Conservation (phyloP, 2,329 filamentous ascomycete genomes). For the Beauveria asiatica region DNA sequence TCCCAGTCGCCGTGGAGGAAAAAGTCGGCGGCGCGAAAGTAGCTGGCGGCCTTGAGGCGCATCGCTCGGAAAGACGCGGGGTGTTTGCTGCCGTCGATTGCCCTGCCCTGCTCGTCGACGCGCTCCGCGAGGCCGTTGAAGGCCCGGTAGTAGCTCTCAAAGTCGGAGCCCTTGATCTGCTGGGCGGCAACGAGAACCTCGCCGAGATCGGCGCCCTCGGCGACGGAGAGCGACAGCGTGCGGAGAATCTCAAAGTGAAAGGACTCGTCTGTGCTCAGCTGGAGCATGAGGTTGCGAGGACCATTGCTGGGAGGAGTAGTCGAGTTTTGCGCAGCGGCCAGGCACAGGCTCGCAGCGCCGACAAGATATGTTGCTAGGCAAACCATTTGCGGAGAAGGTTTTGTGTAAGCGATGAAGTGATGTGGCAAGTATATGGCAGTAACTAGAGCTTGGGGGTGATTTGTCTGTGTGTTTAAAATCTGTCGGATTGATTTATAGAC, state of each 20-base stretch:
- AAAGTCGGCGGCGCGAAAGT: slow-evolving; percentile 34
- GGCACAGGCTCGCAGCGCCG: not conserved
- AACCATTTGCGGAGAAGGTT: not conserved
- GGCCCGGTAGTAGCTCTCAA: slow-evolving; percentile 17
- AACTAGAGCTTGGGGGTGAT: not conserved
- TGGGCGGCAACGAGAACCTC: slow-evolving; percentile 25
- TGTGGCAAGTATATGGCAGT: not conserved
- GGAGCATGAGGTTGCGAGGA: slow-evolving; percentile 13
- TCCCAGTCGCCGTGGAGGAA: slow-evolving; percentile 32
- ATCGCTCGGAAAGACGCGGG: slow-evolving; percentile 19
- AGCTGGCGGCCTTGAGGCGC: slow-evolving; percentile 30
- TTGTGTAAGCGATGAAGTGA: not conserved
- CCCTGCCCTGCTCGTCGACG: slow-evolving; percentile 15
- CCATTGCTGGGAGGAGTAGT: not conserved
- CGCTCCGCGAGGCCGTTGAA: slow-evolving; percentile 18
- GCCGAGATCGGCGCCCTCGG: slow-evolving; percentile 22
- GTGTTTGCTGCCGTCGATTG: slow-evolving; percentile 15
- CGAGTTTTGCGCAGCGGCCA: slow-evolving; percentile 5
- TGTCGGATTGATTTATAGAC: too few species aligned
- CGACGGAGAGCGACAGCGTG: slow-evolving; percentile 14
- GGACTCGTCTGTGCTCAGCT: slow-evolving; percentile 15
- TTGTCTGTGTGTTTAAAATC: too few species aligned
- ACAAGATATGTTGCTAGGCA: not conserved
- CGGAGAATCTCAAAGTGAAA: slow-evolving; percentile 21
- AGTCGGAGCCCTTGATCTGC: slow-evolving; percentile 18